Conservation (phyloP, 495 filamentous ascomycete species). For the Hyphodiscus hymeniophilus region DNA sequence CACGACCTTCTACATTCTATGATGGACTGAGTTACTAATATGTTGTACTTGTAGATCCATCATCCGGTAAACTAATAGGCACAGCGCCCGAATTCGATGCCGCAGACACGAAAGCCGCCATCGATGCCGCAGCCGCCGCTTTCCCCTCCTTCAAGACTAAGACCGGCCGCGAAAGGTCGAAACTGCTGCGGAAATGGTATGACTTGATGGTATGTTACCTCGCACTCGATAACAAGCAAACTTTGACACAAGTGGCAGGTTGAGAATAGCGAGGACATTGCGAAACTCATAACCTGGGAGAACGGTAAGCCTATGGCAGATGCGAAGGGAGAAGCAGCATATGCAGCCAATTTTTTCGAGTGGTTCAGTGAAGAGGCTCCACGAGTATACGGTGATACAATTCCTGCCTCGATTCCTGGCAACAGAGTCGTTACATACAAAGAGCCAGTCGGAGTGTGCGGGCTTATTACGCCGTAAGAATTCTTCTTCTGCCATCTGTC, state of each 20-base stretch:
- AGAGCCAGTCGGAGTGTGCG: constrained; percentile 89
- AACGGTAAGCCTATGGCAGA: constrained; percentile 70
- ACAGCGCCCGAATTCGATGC: constrained; percentile 74
- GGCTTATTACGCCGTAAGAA: constrained; percentile 72
- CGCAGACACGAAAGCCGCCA: constrained; percentile 69
- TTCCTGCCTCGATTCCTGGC: constrained; percentile 56
- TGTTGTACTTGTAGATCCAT: constrained; percentile 51
- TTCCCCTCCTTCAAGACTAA: constrained; percentile 51
- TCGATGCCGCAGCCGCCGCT: constrained; percentile 62
- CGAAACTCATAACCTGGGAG: constrained; percentile 80
- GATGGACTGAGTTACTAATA: background rate
- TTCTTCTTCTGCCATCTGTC: background rate
- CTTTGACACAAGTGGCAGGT: constrained; percentile 35
- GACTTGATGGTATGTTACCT: background rate
- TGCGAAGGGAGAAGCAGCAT: constrained; percentile 64
- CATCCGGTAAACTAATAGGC: constrained; percentile 70
- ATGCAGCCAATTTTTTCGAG: constrained; percentile 72
- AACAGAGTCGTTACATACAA: constrained; percentile 75
- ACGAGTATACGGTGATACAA: constrained; percentile 65
- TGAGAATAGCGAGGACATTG: constrained; percentile 81
- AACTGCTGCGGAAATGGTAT: constrained; percentile 70
- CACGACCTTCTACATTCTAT: background rate
- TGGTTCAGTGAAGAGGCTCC: constrained; percentile 78
- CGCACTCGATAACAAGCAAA: background rate
- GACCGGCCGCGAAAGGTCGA: constrained; percentile 72